These are phyloP conservation scores for Seiridium unicorne DNA, from an alignment of 2,329 filamentous ascomycete species.

Conservation along the genomic window DNA sequence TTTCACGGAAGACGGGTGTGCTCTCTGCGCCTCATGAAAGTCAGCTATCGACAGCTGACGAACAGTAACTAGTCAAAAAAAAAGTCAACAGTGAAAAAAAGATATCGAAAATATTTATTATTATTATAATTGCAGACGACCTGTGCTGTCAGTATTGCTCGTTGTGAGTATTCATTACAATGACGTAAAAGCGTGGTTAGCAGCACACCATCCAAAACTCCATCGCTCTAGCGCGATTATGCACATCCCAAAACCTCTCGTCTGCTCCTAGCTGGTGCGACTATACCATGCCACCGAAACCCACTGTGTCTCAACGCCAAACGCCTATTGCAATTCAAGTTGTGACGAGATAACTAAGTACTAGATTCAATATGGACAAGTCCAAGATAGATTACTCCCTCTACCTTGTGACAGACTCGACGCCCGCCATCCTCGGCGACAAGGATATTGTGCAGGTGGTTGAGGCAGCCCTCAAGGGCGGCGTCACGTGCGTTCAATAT, in stretches of 20 bases:
- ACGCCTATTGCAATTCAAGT: too few species aligned
- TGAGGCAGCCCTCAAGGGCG: constrained; percentile 71
- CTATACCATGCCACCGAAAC: not conserved
- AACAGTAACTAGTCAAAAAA: not conserved
- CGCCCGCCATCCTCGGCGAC: constrained; percentile 74
- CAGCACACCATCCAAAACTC: not conserved
- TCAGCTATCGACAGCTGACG: too few species aligned
- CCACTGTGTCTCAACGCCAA: too few species aligned
- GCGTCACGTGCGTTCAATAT: constrained; percentile 85
- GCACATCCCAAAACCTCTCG: constrained; percentile 1
- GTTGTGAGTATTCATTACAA: not conserved
- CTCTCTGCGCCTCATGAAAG: too few species aligned
- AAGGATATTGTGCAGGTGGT: constrained; percentile 72
- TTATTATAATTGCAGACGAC: not conserved
- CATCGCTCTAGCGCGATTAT: constrained; percentile 6
- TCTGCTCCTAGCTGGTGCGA: not conserved
- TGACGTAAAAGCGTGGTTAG: constrained; percentile 5
- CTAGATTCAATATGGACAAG: constrained; percentile 25
- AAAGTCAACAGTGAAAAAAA: constrained; percentile 13
- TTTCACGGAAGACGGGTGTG: too few species aligned
- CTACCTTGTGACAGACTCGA: constrained; percentile 92
- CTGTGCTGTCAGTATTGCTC: not conserved
- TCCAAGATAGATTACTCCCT: constrained; percentile 70
- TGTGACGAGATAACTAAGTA: too few species aligned
- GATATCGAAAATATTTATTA: not conserved